phyloP scores from a whole-genome alignment of 1,139 yeast species.

The Wickerhamomyces sp. region DNA sequence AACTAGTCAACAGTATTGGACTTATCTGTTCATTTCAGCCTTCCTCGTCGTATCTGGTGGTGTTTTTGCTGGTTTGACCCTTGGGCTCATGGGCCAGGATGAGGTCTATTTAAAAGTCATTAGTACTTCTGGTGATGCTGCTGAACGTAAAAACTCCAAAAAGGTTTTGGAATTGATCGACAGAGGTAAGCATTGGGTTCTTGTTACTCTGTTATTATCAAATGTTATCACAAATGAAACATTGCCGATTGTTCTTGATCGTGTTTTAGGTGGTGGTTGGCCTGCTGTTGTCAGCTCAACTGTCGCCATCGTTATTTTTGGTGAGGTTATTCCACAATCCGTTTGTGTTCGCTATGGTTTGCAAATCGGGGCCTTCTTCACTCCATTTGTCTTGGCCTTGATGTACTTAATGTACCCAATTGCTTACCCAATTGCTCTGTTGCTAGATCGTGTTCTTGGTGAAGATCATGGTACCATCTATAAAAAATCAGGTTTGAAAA shows the following conservation, averaged over 20 bases:
- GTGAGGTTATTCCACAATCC: constrained; percentile 95
- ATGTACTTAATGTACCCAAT: constrained; percentile 92
- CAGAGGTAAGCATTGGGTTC: constrained; percentile 95
- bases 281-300: constrained; percentile 94
- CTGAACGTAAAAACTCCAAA: constrained; percentile 66
- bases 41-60: constrained; percentile 84
- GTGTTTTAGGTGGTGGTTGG: constrained; percentile 96
- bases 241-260: constrained; percentile 86
- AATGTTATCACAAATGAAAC: constrained; percentile 96
- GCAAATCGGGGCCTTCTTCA: constrained; percentile 83
- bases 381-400: constrained; percentile 79
- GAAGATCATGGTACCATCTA: constrained; percentile 96
- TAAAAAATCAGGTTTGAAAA: constrained; percentile 87
- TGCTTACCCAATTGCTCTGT: constrained; percentile 83
- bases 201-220: constrained; percentile 78
- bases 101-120: constrained; percentile 82
- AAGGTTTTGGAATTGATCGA: constrained; percentile 70
- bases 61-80: constrained; percentile 90
- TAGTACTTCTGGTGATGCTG: constrained; percentile 39
- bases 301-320: constrained; percentile 87
- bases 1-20: constrained; percentile 20
- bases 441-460: constrained; percentile 79
- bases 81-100: constrained; percentile 97
- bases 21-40: constrained; percentile 48
- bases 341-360: constrained; percentile 90